Percentiles rank a stretch among this genome's conserved stretches.
phyloP scores from a whole-genome alignment of 768 basidiomycete genomes.

The Rhodosporidiobolus odoratus region DNA sequence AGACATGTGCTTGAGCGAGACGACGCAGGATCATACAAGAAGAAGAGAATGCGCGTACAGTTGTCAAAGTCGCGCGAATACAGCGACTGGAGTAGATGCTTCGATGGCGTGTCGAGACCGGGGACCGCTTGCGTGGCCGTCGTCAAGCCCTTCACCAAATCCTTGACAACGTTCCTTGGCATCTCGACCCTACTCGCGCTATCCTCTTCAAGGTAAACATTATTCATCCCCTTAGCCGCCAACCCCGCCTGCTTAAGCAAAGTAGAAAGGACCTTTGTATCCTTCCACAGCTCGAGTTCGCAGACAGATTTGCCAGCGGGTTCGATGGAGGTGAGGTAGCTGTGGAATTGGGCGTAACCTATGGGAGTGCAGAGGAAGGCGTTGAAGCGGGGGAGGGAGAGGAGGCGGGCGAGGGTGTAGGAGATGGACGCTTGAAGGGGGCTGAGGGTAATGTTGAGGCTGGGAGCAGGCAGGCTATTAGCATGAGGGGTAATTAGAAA shows the following conservation, averaged over 20 bases:
- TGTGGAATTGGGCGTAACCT: conserved; percentile 20
- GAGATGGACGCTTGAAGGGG: conserved; percentile 5
- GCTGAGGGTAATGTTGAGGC: neutral
- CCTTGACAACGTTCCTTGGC: neutral
- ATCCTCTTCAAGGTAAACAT: conserved; percentile 6
- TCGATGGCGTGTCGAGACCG: neutral
- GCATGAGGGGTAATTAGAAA: neutral
- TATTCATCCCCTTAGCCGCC: neutral
- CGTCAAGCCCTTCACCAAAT: neutral
- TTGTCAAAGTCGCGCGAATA: conserved; percentile 7
- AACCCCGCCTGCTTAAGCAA: neutral
- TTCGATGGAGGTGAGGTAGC: conserved; percentile 4
- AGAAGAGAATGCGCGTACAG: neutral
- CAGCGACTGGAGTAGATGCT: neutral
- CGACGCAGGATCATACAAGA: too few species aligned
- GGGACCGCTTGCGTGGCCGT: too few species aligned
- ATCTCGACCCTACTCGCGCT: too few species aligned
- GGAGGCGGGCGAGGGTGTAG: conserved; percentile 22
- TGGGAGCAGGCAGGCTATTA: neutral
- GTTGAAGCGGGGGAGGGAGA: conserved; percentile 18
- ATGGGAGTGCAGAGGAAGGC: conserved; percentile 13
- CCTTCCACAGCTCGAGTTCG: conserved; percentile 24
- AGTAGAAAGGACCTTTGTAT: neutral
- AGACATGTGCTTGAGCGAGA: too few species aligned
- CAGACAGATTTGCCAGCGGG: neutral